Percentiles rank a stretch among this genome's conserved stretches.
Evolutionary conservation across 371 early-diverging fungal species (phyloP).

Genomic region (Apophysomyces elegans): DNA sequence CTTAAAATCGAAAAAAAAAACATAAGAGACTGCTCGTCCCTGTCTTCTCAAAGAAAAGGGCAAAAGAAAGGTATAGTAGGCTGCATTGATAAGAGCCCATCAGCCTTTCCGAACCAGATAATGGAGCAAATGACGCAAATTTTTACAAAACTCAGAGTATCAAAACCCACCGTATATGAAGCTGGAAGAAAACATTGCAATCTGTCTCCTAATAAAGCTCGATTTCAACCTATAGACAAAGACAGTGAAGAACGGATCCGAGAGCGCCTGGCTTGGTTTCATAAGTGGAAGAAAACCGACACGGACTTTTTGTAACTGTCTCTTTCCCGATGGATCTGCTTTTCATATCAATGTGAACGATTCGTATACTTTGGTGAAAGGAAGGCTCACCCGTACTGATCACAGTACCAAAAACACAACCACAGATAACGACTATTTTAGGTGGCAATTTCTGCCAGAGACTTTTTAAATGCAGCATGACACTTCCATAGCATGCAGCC

Average conservation of each 20-base stretch:
- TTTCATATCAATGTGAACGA: slow-evolving; percentile 13
- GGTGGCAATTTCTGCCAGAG: too few species aligned
- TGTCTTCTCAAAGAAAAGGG: too few species aligned
- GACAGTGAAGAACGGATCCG: background rate
- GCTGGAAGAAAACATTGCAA: background rate
- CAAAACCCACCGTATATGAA: background rate
- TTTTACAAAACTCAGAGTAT: background rate
- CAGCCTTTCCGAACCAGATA: slow-evolving; percentile 4
- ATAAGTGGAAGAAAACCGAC: background rate
- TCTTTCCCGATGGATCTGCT: slow-evolving; percentile 19
- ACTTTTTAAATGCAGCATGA: too few species aligned
- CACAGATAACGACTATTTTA: too few species aligned
- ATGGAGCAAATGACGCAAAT: background rate
- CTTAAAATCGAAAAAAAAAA: too few species aligned
- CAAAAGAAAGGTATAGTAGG: background rate
- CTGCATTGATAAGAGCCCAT: slow-evolving; percentile 23
- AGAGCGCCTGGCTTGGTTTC: background rate
- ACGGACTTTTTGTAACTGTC: slow-evolving; percentile 13
- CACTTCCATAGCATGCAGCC: too few species aligned
- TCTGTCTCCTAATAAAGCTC: too few species aligned
- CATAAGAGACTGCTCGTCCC: too few species aligned
- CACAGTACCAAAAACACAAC: too few species aligned
- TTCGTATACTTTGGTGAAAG: background rate
- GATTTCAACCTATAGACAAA: too few species aligned
- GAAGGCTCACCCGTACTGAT: too few species aligned